These are phyloP conservation scores for Nitzschia inconspicua DNA, from an alignment of 108 stramenopile genomes.

Conservation along the genomic window DNA sequence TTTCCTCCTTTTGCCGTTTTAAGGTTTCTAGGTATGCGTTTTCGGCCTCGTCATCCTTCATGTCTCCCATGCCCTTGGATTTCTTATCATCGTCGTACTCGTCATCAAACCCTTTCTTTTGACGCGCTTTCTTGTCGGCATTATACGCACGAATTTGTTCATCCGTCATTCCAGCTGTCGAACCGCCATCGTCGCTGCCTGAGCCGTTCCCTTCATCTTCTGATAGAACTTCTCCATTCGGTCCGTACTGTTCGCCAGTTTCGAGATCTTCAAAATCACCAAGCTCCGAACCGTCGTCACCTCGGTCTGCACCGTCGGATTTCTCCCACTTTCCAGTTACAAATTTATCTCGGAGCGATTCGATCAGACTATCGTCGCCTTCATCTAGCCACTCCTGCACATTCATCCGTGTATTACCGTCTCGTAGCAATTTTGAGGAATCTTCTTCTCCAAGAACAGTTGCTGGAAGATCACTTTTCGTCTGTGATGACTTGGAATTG, in stretches of 20 bases:
- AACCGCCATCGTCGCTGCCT: constrained; percentile 41
- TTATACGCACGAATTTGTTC: constrained; percentile 81
- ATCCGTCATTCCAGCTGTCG: constrained; percentile 76
- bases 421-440: constrained; percentile 43
- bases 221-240: constrained; percentile 64
- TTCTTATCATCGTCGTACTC: constrained; percentile 87
- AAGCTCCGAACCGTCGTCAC: constrained; percentile 49
- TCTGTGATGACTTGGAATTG: not conserved
- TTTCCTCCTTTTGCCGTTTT: constrained; percentile 82
- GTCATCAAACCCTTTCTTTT: constrained; percentile 80
- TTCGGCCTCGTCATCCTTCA: constrained; percentile 72
- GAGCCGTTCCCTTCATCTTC: constrained; percentile 85
- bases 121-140: constrained; percentile 70
- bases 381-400: constrained; percentile 70
- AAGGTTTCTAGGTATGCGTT: constrained; percentile 73
- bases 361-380: constrained; percentile 73
- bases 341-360: constrained; percentile 85
- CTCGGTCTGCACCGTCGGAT: constrained; percentile 2
- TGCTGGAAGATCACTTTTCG: not conserved
- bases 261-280: constrained; percentile 96
- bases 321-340: constrained; percentile 95
- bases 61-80: constrained; percentile 34
- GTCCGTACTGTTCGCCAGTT: constrained; percentile 79
- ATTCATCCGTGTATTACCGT: constrained; percentile 34
- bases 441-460: constrained; percentile 60